Base-by-base conservation (phyloP, 441 rosid species). In the Rhodomyrtus psidioides region DNA sequence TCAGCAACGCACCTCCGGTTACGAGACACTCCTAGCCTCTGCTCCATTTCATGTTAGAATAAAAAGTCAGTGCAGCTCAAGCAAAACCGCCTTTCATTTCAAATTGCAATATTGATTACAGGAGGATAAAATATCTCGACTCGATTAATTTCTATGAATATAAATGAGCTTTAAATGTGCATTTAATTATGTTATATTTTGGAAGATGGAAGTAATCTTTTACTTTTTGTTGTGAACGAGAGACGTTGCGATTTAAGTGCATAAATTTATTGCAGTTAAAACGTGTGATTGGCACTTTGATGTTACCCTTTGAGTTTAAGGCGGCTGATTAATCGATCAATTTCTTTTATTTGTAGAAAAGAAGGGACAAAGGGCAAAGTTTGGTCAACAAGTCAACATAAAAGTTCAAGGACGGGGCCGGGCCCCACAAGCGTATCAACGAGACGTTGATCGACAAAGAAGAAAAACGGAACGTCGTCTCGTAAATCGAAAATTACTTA, bases 51-150 rank as follows among this genome's bases (percentile, higher is more conserved):
- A 2, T 19, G 19, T 34, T 0, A 65, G 30, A 34, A 30, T 9
- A 65, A 5, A 5, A 65, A 1, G 14, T 10, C 0, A 0, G 2
- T 4, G 27, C 6, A 12, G 14, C 10, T 24, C 2, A 10, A 9
- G 46, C 1, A 65, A 34, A 65, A 14, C 76, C 19, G 15, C 14
- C 26, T 65, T 65, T 5, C 7, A 12, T 19, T 34, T 65, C 76
- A 0, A 34, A 34, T 65, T 23, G 4, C 1, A 23, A 65, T 19
- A 65, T 9, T 19, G 9, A 34, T 17, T 34, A 9, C 5, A 5
- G 8, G 15, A 34, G 8, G 46, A 65, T 19, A 2, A 4, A 24
- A 56, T 56, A 10, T 56, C 5, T 56, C 59, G 27, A 19, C 4
- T 65, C 26, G 1, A 9, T 65, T 34, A 34, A 62, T 9, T 62